phyloP scores from a whole-genome alignment of 2,329 filamentous ascomycete genomes.

The Colletotrichum kahawae region DNA sequence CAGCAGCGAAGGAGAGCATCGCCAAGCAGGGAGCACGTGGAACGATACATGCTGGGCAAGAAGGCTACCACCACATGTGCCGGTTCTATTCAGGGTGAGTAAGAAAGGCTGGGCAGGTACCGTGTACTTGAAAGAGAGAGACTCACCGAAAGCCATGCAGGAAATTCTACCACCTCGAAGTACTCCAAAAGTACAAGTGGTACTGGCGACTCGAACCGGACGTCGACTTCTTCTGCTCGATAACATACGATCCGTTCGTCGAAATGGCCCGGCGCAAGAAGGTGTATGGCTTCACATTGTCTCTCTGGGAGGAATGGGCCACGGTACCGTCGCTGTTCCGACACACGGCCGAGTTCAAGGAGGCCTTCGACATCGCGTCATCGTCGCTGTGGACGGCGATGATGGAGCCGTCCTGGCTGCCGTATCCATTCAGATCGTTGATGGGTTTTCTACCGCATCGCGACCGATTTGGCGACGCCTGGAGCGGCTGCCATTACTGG shows the following conservation, averaged over 20 bases:
- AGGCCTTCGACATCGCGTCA: conserved; percentile 35
- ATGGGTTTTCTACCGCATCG: conserved; percentile 41
- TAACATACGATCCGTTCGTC: conserved; percentile 53
- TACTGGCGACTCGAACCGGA: conserved; percentile 53
- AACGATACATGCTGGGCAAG: conserved; percentile 41
- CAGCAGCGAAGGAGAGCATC: conserved; percentile 36
- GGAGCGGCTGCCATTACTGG: conserved; percentile 53
- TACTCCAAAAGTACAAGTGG: conserved; percentile 47
- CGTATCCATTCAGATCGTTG: conserved; percentile 44
- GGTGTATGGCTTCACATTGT: conserved; percentile 49
- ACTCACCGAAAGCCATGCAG: conserved; percentile 25
- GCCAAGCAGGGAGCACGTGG: conserved; percentile 34
- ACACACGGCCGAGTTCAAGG: conserved; percentile 45
- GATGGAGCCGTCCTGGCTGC: conserved; percentile 44
- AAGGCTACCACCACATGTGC: conserved; percentile 47
- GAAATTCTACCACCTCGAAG: conserved; percentile 48
- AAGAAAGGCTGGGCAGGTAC: neutral
- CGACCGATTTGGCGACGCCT: conserved; percentile 43
- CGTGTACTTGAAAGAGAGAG: neutral
- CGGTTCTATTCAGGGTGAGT: conserved; percentile 49
- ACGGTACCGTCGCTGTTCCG: conserved; percentile 49
- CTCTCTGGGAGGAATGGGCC: conserved; percentile 45
- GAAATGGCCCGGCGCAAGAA: conserved; percentile 49
- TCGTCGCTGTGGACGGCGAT: conserved; percentile 45
- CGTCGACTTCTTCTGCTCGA: conserved; percentile 48